Evolutionary conservation across 129 eudicot genomes (phyloP), one percentile per base, ranked within the genome.

Genomic region (Rutidosis leptorrhynchoides): DNA sequence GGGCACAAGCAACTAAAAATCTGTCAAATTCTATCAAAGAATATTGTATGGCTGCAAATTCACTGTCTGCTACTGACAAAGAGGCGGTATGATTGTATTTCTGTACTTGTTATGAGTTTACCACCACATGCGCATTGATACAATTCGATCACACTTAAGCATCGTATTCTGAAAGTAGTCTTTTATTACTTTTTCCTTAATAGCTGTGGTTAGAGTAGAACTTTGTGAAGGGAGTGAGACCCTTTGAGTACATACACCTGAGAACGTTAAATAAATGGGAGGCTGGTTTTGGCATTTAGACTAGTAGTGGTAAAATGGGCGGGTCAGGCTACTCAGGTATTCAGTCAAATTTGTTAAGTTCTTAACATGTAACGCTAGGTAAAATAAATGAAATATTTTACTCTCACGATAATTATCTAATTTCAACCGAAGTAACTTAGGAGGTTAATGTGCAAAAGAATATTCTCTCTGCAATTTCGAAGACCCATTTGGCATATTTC

Each of bases 61-160:
- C 95, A 73, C 72, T 84, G 32, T 74, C 95, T 57, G 56, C 82
- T 27, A 35, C 72, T 48, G 85, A 75, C 56, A 89, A 70, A 82
- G 97, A 89, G n/a, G 87, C 72, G 62, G 99, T 94, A 84, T 77
- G 86, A 19, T 58, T 74, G 66, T 66, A 68, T 51, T 29, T 7
- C 42, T 64, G 56, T 35, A n/a, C 43, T 62, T 5, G 22, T 22
- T 60, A 16, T 22, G 14, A 32, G 54, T 32, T 30, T 54, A 54
- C 53, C 3, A 62, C 52, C 23, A 64, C 24, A 11, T 64, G 24
- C n/a, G 33, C 40, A 51, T 1, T 55, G 17, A 14, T 53, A 15
- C 15, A 30, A 67, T 15, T n/a, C 29, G 4, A 35, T 6, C 28
- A 45, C 26, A 55, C 17, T 10, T 57, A 56, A 69, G 45, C 17